Conservation (phyloP, 345 rosid species). For the Excoecaria cochinchinensis region DNA sequence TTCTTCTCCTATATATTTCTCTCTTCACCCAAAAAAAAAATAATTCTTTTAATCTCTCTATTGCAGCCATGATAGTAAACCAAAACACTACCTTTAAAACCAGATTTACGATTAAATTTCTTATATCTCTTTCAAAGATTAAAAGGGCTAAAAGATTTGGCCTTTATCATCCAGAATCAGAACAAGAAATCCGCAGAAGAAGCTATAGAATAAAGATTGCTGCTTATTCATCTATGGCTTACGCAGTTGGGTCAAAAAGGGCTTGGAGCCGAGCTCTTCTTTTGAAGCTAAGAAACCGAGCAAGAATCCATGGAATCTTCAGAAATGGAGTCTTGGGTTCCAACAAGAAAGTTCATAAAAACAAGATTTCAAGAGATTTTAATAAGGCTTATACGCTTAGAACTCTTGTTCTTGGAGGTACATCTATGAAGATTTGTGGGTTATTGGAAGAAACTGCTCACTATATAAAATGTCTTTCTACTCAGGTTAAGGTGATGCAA, state of each 20-base stretch:
- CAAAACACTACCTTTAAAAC: neutral
- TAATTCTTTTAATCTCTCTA: neutral
- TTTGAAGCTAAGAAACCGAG: constrained; percentile 20
- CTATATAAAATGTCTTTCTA: constrained; percentile 33
- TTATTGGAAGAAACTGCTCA: constrained; percentile 44
- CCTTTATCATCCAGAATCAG: neutral
- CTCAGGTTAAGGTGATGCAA: constrained; percentile 44
- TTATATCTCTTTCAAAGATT: constrained; percentile 23
- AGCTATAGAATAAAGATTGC: constrained; percentile 29
- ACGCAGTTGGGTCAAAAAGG: constrained; percentile 30
- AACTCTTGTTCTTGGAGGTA: constrained; percentile 41
- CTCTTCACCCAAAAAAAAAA: neutral
- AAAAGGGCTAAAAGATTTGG: neutral
- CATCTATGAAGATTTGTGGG: constrained; percentile 28
- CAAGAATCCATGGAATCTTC: neutral
- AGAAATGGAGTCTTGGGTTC: neutral
- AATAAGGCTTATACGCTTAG: constrained; percentile 19
- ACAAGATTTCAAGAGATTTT: too few species aligned
- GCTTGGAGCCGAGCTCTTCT: constrained; percentile 44
- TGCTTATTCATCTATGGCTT: constrained; percentile 38
- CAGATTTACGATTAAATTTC: constrained; percentile 33
- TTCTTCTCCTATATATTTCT: neutral
- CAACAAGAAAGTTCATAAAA: constrained; percentile 4
- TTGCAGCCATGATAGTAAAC: constrained; percentile 4
- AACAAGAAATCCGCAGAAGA: neutral